Base-by-base conservation (phyloP, 805 yeast genomes). In the Sungouiozyma ichnusensis region DNA sequence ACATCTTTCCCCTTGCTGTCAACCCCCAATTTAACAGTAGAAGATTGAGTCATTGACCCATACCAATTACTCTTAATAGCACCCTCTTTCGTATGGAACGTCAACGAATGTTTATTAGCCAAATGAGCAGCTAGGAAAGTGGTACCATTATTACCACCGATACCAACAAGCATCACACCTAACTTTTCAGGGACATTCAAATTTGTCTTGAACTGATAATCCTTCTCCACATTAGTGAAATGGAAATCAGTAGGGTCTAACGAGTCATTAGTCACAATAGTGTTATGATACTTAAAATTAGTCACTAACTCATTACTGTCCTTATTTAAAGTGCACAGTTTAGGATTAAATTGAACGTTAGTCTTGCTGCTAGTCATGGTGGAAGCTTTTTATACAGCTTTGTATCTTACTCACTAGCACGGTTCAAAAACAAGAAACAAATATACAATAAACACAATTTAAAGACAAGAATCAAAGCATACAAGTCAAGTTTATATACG, bases 111-210 rank as follows among this genome's bases (percentile, higher is more conserved):
- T 56, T 81, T 85, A 71, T 88, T 88, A 46, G 97, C 95, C 50
- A 83, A 74, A 40, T 80, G 72, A 8, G 96, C 81, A 36, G 90
- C 87, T 42, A 87, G 76, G 50, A 90, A 72, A 13, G 97, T 88
- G 45, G 96, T 74, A 64, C 97, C 97, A 60, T 88, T 88, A 72
- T 88, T 88, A 65, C 97, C 97, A 54, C 97, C 97, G 51, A 88
- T 72, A 53, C 97, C 97, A 31, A 88, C 97, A 48, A 90, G 72
- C 77, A 88, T 66, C 48, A 88, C 70, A 54, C 97, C 97, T 38
- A 86, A 74, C 64, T 81, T 86, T 11, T 17, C 20, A 53, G 95
- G 95, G 36, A 80, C 77, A 44, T 71, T 73, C 60, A 85, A 72
- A 53, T 86, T 94, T 40, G 85, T 80, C 64, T 85, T 85, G 73